Evolutionary conservation across 2,329 filamentous ascomycete species (phyloP), one percentile per base, ranked within the genome.

Genomic region (Herpotrichia juniperi): DNA sequence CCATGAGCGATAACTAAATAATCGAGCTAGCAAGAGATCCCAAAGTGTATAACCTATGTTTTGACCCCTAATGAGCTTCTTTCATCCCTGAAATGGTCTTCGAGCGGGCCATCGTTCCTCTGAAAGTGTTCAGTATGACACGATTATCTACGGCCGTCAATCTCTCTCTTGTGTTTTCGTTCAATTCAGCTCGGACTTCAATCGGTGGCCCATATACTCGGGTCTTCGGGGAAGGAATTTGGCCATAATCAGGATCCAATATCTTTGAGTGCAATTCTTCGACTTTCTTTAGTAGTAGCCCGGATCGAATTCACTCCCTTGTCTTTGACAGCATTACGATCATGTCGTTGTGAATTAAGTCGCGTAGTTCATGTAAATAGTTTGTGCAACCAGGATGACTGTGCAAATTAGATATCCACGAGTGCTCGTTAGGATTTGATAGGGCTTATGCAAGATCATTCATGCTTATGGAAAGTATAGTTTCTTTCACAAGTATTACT

Each of bases 281-380:
- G 6, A 60, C 42, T 22, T 34, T 46, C 26, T 19, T 2, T 2
- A 37, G 25, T 7, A 55, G 42, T 11, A 19, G 24, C 7, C 42
- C 28, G 11, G 43, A 55, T 16, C 26, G 32, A 24, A 50, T 57
- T 21, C 45, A 25, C 11, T 48, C 19, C 31, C 14, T 34, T 1
- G 12, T 17, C n/a, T 25, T 26, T 1, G 53, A 53, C 7, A 57
- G 11, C 4, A 50, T 24, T 5, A 61, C 46, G 1, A 61, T 9
- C 61, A 63, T 63, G 0, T 50, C n/a, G 14, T 60, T 30, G 22
- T 60, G 42, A 10, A 60, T 56, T 1, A 62, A 19, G 17, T 52
- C 44, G 6, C 62, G 32, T 3, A 63, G 42, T 1, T 62, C 61
- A 16, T 60, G 58, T 5, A 62, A 49, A 42, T 52, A 62, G 25